Evolutionary conservation across 306 rosid species (phyloP).

Genomic region (Cucurbita maxima): DNA sequence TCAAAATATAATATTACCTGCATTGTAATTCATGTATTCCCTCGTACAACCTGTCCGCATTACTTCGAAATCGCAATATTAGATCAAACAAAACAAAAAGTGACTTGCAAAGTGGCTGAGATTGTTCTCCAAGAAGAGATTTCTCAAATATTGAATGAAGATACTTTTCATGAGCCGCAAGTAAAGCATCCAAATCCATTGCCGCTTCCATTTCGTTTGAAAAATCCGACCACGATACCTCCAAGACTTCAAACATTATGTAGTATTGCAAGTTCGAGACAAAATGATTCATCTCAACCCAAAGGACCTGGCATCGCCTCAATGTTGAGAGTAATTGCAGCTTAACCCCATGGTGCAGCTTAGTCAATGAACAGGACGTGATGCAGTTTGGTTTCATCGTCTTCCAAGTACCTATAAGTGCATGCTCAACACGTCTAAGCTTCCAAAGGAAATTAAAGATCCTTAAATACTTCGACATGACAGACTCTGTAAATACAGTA

Average conservation of each 20-base stretch:
- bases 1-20: slow-evolving; percentile 33
- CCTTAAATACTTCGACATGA: slow-evolving; percentile 83
- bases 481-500: slow-evolving; percentile 83
- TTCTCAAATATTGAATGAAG: slow-evolving; percentile 78
- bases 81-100: slow-evolving; percentile 78
- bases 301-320: slow-evolving; percentile 93
- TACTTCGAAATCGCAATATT: slow-evolving; percentile 70
- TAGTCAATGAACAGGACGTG: slow-evolving; percentile 61
- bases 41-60: slow-evolving; percentile 76
- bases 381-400: slow-evolving; percentile 92
- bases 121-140: slow-evolving; percentile 87
- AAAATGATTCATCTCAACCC: slow-evolving; percentile 97
- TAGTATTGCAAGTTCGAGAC: slow-evolving; percentile 87
- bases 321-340: slow-evolving; percentile 67
- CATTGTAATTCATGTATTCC: slow-evolving; percentile 86
- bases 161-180: slow-evolving; percentile 88
- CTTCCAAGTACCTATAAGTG: slow-evolving; percentile 92
- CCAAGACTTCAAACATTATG: slow-evolving; percentile 95
- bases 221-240: slow-evolving; percentile 81
- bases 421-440: slow-evolving; percentile 92
- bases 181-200: slow-evolving; percentile 89
- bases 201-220: slow-evolving; percentile 80
- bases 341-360: slow-evolving; percentile 56
- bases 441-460: slow-evolving; percentile 92
- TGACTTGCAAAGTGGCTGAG: slow-evolving; percentile 69